phyloP scores from a whole-genome alignment of 768 basidiomycete species.

The Tulasnella sp. region DNA sequence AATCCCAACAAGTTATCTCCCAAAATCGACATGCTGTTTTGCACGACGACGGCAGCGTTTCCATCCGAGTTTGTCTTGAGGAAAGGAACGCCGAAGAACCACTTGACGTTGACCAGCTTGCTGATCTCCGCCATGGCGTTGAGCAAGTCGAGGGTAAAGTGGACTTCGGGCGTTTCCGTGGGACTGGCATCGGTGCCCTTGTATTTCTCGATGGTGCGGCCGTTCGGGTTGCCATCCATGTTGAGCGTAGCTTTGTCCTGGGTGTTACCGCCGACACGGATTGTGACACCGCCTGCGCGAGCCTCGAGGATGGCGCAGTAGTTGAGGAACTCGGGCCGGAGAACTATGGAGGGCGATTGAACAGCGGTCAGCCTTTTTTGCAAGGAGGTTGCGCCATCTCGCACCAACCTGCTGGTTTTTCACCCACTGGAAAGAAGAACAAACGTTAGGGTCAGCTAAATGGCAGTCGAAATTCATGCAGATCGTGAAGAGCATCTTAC shows the following conservation, averaged over 20 bases:
- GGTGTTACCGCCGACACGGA: conserved; percentile 48
- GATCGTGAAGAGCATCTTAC: conserved; percentile 29
- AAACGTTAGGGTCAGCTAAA: background rate
- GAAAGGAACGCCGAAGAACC: conserved; percentile 43
- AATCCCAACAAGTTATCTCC: conserved; percentile 59
- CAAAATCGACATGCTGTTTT: conserved; percentile 49
- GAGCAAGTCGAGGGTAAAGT: conserved; percentile 58
- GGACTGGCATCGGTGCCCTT: background rate
- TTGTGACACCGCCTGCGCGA: conserved; percentile 36
- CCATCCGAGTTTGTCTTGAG: conserved; percentile 5
- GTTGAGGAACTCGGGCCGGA: conserved; percentile 42
- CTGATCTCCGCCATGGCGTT: conserved; percentile 57
- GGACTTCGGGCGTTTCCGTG: conserved; percentile 63
- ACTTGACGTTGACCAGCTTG: conserved; percentile 49
- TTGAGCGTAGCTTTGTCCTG: conserved; percentile 34
- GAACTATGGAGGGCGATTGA: conserved; percentile 16
- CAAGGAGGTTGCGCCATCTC: background rate
- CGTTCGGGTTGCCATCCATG: background rate
- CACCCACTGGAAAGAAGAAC: conserved; percentile 7
- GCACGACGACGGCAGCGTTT: conserved; percentile 10
- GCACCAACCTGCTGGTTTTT: background rate
- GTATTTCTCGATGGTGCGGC: conserved; percentile 12
- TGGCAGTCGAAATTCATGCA: background rate
- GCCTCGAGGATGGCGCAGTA: conserved; percentile 38
- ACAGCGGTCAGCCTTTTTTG: background rate